phyloP scores from a whole-genome alignment of 306 rosid genomes.

The Sesbania bispinosa region DNA sequence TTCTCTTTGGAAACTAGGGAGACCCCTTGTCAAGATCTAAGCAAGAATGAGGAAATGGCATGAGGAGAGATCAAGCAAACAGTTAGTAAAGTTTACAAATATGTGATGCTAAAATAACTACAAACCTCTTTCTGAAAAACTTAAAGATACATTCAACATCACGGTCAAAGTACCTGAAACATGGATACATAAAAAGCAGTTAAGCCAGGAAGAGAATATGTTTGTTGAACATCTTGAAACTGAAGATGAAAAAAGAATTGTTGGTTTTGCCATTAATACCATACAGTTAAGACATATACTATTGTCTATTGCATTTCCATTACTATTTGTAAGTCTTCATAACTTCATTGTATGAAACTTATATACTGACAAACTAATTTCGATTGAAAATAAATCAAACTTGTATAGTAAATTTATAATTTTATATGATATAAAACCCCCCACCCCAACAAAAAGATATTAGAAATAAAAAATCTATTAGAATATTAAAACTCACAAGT shows the following conservation, averaged over 20 bases:
- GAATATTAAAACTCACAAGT: background rate
- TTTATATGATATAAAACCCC: background rate
- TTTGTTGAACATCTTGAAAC: background rate
- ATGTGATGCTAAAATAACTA: background rate
- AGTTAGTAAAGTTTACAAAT: constrained; percentile 8
- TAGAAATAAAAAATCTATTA: background rate
- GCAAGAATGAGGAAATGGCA: background rate
- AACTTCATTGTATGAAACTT: too few species aligned
- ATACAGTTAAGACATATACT: background rate
- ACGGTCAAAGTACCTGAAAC: constrained; percentile 94
- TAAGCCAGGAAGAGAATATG: background rate
- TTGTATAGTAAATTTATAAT: background rate
- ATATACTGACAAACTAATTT: too few species aligned
- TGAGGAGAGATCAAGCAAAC: background rate
- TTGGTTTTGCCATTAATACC: background rate
- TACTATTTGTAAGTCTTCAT: background rate
- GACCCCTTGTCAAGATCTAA: too few species aligned
- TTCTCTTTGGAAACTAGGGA: too few species aligned
- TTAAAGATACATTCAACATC: constrained; percentile 89
- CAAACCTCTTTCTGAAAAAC: constrained; percentile 86
- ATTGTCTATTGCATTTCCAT: background rate
- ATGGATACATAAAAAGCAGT: constrained; percentile 16
- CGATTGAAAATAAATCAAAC: background rate
- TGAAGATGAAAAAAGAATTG: background rate
- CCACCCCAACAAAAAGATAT: background rate